These are phyloP conservation scores for Eucalyptus marginata DNA, from an alignment of 345 rosid species.

Conservation along the genomic window DNA sequence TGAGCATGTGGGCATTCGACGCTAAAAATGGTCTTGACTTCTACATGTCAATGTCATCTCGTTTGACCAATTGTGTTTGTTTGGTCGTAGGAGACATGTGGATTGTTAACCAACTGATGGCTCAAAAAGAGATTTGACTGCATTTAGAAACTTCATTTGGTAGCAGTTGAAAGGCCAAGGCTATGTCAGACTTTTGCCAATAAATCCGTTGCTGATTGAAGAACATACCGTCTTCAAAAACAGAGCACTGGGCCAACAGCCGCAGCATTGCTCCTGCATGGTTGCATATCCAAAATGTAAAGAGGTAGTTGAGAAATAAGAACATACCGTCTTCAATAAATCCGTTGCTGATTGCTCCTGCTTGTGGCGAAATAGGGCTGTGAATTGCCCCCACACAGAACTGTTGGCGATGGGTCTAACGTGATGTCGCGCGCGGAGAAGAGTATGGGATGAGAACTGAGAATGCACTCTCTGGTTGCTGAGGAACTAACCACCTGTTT, in stretches of 20 bases:
- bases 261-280: background rate
- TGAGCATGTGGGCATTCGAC: background rate
- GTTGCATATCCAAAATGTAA: background rate
- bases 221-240: background rate
- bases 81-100: background rate
- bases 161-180: background rate
- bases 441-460: background rate
- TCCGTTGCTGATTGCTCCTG: background rate
- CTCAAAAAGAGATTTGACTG: background rate
- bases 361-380: background rate
- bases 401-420: background rate
- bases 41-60: background rate
- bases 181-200: background rate
- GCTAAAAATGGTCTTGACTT: background rate
- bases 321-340: background rate
- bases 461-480: background rate
- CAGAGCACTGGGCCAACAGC: background rate
- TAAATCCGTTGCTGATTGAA: background rate
- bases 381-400: background rate
- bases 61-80: background rate
- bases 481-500: background rate
- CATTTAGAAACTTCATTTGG: background rate
- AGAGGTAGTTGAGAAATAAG: background rate
- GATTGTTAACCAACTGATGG: background rate
- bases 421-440: background rate